phyloP scores from a whole-genome alignment of 1,284 basidiomycete species.

The Acaromyces ingoldii region DNA sequence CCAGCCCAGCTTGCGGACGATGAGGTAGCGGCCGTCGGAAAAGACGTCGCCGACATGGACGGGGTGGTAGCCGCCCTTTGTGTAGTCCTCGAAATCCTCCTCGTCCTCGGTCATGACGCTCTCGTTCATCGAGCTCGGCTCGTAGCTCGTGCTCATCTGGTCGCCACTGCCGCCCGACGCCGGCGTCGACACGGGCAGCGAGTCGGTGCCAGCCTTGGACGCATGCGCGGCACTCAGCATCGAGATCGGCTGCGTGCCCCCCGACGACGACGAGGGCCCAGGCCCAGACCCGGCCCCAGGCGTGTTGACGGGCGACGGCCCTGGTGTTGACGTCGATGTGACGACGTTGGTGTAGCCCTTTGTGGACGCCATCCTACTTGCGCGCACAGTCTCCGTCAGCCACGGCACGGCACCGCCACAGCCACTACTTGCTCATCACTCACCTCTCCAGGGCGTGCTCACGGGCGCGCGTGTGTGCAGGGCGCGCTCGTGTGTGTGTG shows the following conservation, averaged over 20 bases:
- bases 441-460: too few relatives aligned
- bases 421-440: too few relatives aligned
- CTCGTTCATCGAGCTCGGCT: constrained; percentile 18
- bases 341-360: constrained; percentile 30
- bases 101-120: constrained; percentile 53
- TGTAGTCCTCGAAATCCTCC: constrained; percentile 53
- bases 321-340: constrained; percentile 33
- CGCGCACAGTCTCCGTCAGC: too few relatives aligned
- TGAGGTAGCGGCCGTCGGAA: constrained; percentile 78
- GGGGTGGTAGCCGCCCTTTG: constrained; percentile 73
- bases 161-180: background rate
- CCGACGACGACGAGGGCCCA: background rate
- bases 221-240: background rate
- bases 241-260: background rate
- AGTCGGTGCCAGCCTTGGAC: background rate
- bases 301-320: constrained; percentile 30
- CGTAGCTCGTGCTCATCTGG: constrained; percentile 4
- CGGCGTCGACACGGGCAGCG: background rate
- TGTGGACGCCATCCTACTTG: too few relatives aligned
- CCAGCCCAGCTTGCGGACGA: constrained; percentile 95
- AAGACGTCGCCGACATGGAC: constrained; percentile 92
- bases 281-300: constrained; percentile 13
- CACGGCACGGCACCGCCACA: too few relatives aligned
- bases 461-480: too few relatives aligned
- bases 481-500: too few relatives aligned